A percentile compares a stretch with the other conserved stretches of the same genome.
Evolutionary conservation across 257 asterid genomes (phyloP).

Genomic region (Solanum chmielewskii): DNA sequence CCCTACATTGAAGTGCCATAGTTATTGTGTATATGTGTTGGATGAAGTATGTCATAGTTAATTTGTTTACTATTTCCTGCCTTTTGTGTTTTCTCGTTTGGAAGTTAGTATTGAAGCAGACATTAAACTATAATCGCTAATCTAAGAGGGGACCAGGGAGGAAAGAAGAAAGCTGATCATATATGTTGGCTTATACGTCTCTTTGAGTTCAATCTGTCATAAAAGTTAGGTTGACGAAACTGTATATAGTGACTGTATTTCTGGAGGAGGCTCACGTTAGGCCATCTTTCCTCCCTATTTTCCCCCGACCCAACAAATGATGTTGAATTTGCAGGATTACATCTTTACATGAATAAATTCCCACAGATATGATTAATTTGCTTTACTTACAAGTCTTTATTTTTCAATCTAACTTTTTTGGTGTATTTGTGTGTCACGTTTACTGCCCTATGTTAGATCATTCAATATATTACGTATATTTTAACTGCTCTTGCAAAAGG

Average conservation of each 20-base stretch:
- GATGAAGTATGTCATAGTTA: not conserved
- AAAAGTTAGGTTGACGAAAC: not conserved
- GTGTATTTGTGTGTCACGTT: not conserved
- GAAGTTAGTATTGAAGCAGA: not conserved
- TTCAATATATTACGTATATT: not conserved
- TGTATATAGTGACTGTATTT: not conserved
- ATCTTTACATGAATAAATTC: not conserved
- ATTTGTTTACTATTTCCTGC: not conserved
- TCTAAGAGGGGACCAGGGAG: not conserved
- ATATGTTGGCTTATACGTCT: not conserved
- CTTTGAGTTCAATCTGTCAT: not conserved
- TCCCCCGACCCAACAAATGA: not conserved
- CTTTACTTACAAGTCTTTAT: not conserved
- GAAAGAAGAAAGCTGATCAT: not conserved
- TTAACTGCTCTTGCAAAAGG: not conserved
- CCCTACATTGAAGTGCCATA: not conserved
- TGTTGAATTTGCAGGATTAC: not conserved
- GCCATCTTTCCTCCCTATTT: not conserved
- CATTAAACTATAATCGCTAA: not conserved
- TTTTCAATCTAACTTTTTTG: not conserved
- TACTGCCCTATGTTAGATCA: not conserved
- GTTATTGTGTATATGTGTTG: not conserved
- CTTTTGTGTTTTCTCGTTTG: not conserved
- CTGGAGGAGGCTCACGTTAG: not conserved
- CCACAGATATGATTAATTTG: not conserved